Conservation (phyloP, 2,329 filamentous ascomycete species). For the Magnaporthiopsis incrustans region DNA sequence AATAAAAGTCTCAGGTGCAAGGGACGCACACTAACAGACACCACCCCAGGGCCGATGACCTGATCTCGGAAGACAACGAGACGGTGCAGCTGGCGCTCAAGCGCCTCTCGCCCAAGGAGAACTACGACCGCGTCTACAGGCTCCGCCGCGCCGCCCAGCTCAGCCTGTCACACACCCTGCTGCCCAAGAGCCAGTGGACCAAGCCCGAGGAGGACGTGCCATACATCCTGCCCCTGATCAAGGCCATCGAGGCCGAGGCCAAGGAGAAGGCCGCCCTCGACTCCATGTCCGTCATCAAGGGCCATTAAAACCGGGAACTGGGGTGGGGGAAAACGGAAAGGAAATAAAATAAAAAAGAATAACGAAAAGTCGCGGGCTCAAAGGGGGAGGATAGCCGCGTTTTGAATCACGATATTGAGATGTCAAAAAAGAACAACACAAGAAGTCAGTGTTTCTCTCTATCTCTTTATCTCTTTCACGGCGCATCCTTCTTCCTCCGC, state of each 20-base stretch:
- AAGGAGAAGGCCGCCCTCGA: slow-evolving; percentile 46
- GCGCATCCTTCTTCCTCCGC: neutral
- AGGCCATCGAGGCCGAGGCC: slow-evolving; percentile 38
- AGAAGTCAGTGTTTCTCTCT: too few species aligned
- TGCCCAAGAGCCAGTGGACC: slow-evolving; percentile 55
- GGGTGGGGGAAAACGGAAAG: neutral
- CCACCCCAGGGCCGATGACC: slow-evolving; percentile 71
- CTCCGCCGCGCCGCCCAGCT: slow-evolving; percentile 88
- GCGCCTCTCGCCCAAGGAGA: slow-evolving; percentile 81
- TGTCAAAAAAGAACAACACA: too few species aligned
- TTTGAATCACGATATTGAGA: neutral
- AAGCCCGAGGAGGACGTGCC: slow-evolving; percentile 48
- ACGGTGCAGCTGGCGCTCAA: slow-evolving; percentile 78
- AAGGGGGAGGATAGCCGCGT: neutral
- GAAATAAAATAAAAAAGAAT: neutral
- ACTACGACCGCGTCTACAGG: slow-evolving; percentile 96
- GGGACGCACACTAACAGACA: neutral
- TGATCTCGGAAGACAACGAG: slow-evolving; percentile 90
- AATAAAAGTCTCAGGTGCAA: neutral
- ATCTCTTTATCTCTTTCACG: neutral
- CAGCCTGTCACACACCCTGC: slow-evolving; percentile 55
- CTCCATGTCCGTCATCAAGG: slow-evolving; percentile 41
- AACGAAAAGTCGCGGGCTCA: neutral
- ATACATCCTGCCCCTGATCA: slow-evolving; percentile 46
- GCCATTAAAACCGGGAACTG: slow-evolving; percentile 26